Conservation (phyloP, 2,329 filamentous ascomycete species). For the Beauveria varroae region DNA sequence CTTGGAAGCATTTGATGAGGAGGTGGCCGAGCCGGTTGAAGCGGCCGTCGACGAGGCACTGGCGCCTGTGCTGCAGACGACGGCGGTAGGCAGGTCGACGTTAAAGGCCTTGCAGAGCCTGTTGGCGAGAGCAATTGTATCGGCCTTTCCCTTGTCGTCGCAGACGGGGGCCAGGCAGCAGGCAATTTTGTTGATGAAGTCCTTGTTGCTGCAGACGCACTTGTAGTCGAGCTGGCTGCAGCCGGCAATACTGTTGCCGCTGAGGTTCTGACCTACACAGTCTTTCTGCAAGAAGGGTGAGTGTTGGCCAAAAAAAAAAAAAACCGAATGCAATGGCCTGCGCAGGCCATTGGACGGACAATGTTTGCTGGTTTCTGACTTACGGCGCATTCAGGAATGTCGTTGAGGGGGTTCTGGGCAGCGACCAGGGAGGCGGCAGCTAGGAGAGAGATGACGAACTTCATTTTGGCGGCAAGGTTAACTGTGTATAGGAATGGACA, state of each 20-base stretch:
- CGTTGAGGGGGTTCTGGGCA: constrained; percentile 22
- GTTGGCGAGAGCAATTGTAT: constrained; percentile 30
- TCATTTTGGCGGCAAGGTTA: constrained; percentile 24
- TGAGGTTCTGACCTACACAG: constrained; percentile 27
- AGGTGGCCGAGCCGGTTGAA: background rate
- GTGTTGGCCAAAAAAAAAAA: background rate
- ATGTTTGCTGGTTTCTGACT: constrained; percentile 15
- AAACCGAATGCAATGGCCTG: background rate
- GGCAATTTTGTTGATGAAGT: constrained; percentile 33
- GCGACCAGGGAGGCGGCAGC: constrained; percentile 24
- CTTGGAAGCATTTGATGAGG: background rate
- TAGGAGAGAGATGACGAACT: constrained; percentile 24
- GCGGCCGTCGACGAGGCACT: background rate
- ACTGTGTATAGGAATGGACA: background rate
- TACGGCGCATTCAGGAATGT: constrained; percentile 33
- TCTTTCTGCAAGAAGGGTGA: constrained; percentile 7
- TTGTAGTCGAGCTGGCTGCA: constrained; percentile 31
- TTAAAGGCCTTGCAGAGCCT: constrained; percentile 30
- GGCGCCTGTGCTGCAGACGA: constrained; percentile 26
- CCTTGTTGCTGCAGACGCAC: constrained; percentile 34
- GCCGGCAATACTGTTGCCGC: constrained; percentile 27
- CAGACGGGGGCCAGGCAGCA: constrained; percentile 33
- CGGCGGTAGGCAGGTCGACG: constrained; percentile 28
- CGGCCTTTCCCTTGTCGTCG: constrained; percentile 23
- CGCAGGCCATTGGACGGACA: background rate